These are phyloP conservation scores for Grosmannia clavigera DNA, from an alignment of 2,329 filamentous ascomycete species.

Conservation along the genomic window DNA sequence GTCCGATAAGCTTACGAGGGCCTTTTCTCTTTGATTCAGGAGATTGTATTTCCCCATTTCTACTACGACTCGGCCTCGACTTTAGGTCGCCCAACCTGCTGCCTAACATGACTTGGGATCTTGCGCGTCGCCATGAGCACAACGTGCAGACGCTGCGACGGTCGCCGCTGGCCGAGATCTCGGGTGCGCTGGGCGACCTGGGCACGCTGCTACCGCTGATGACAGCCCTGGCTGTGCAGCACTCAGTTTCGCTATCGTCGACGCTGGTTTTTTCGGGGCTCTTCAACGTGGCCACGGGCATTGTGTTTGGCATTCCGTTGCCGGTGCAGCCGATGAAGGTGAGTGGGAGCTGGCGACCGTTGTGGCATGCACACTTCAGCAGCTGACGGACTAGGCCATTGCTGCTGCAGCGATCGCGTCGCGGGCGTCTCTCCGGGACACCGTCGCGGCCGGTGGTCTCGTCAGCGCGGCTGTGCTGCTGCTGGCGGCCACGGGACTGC, in stretches of 20 bases:
- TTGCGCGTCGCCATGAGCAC: conserved; percentile 26
- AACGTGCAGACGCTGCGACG: conserved; percentile 36
- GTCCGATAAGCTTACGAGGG: neutral
- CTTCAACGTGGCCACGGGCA: conserved; percentile 74
- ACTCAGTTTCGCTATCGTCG: conserved; percentile 67
- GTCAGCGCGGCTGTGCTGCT: conserved; percentile 63
- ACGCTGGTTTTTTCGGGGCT: conserved; percentile 82
- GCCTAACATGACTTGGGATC: conserved; percentile 13
- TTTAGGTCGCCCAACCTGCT: neutral
- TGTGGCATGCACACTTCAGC: too few species aligned
- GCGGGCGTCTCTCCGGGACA: conserved; percentile 53
- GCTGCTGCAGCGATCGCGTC: conserved; percentile 76
- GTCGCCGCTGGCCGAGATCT: conserved; percentile 57
- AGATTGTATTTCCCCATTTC: neutral
- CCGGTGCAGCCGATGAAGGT: conserved; percentile 83
- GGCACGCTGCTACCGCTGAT: conserved; percentile 83
- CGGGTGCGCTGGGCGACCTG: conserved; percentile 75
- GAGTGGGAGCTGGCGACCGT: neutral
- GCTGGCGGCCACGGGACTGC: conserved; percentile 67
- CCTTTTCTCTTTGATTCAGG: neutral
- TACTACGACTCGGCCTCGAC: neutral
- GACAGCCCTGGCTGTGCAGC: conserved; percentile 68
- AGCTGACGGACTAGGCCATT: conserved; percentile 42
- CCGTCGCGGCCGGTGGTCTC: conserved; percentile 71
- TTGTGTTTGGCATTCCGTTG: conserved; percentile 74